A percentile compares a stretch with the other conserved stretches of the same genome.
Conservation (phyloP, 140 eudicot genomes). For the Ambrosia hybrid region DNA sequence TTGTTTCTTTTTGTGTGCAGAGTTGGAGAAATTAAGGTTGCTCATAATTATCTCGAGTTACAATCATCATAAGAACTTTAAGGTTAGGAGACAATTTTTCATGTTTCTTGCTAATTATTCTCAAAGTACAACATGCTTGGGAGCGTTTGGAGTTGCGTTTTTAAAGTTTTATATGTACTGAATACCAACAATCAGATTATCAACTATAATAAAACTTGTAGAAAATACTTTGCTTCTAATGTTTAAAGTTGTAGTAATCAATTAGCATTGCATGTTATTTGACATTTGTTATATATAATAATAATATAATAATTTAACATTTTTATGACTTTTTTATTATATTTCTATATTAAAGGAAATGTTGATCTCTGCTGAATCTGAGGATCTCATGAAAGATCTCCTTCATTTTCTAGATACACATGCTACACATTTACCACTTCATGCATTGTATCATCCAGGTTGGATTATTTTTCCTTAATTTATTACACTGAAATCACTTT, state of each 20-base stretch:
- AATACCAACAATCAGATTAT: too few species aligned
- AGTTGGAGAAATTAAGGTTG: conserved; percentile 53
- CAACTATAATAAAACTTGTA: too few species aligned
- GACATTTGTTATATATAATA: not conserved
- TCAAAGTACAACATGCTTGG: not conserved
- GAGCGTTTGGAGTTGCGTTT: not conserved
- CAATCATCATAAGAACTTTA: conserved; percentile 47
- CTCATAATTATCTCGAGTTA: conserved; percentile 58
- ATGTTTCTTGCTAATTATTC: not conserved
- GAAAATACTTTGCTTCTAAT: not conserved
- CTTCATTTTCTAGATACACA: conserved; percentile 43
- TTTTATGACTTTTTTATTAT: not conserved
- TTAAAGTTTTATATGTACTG: not conserved
- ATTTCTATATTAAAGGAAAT: conserved; percentile 47
- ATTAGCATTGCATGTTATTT: not conserved
- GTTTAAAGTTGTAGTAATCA: not conserved
- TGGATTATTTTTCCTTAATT: conserved; percentile 15
- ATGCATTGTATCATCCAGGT: conserved; percentile 56
- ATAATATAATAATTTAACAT: not conserved
- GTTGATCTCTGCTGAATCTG: conserved; percentile 55
- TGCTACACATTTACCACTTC: conserved; percentile 45
- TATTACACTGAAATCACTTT: not conserved
- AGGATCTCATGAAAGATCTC: conserved; percentile 51
- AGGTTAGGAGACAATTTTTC: conserved; percentile 45
- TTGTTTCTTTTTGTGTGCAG: conserved; percentile 36